phyloP scores from a whole-genome alignment of 2,329 filamentous ascomycete genomes.

The Cercospora canescens region DNA sequence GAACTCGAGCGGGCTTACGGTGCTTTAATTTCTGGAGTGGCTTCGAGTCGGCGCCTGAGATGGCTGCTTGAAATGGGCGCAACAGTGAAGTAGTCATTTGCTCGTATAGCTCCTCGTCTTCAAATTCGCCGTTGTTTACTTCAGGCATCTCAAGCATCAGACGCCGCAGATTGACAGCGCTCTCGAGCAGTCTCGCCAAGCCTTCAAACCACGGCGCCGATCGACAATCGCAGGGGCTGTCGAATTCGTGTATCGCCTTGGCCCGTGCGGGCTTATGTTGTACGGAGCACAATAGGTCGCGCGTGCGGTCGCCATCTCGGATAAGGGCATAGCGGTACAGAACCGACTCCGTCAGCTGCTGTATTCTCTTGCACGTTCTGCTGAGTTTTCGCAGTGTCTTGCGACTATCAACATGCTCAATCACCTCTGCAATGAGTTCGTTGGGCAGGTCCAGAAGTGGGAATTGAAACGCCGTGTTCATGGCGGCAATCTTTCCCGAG shows the following conservation, averaged over 20 bases:
- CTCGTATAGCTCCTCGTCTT: conserved; percentile 18
- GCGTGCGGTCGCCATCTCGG: conserved; percentile 10
- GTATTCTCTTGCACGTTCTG: conserved; percentile 20
- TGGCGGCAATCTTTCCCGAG: conserved; percentile 14
- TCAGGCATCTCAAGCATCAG: conserved; percentile 26
- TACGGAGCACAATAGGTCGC: not conserved
- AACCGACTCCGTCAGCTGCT: conserved; percentile 22
- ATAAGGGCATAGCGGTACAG: conserved; percentile 23
- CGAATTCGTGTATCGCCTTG: conserved; percentile 17
- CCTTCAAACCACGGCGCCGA: conserved; percentile 15
- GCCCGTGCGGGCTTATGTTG: conserved; percentile 10
- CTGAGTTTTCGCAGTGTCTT: conserved; percentile 18
- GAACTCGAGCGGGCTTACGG: conserved; percentile 2
- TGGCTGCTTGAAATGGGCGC: conserved; percentile 18
- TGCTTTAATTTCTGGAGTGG: conserved; percentile 24
- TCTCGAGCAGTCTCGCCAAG: conserved; percentile 9
- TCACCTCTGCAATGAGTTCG: conserved; percentile 25
- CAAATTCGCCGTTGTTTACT: conserved; percentile 25
- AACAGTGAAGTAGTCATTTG: conserved; percentile 19
- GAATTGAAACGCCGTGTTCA: conserved; percentile 22
- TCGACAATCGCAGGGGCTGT: conserved; percentile 15
- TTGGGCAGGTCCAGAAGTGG: conserved; percentile 25
- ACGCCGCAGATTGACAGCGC: conserved; percentile 16
- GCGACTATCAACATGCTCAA: conserved; percentile 24
- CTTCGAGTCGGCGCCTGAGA: not conserved